Conservation (phyloP, 192 early-diverging fungal genomes). For the Coemansia sp. region DNA sequence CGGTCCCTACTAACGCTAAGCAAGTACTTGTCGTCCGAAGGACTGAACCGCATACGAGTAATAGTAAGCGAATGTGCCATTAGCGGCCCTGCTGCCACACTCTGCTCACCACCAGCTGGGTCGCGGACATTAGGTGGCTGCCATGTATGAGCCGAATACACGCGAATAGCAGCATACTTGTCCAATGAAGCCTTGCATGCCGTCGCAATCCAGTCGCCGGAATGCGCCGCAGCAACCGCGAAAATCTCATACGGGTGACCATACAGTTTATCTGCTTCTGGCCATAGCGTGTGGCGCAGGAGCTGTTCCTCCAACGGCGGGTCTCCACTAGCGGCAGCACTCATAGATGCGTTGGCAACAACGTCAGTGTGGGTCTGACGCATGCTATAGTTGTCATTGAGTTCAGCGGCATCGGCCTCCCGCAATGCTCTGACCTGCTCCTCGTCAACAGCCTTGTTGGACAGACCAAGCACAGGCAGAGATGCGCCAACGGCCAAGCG, state of each 20-base stretch:
- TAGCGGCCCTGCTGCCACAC: constrained; percentile 53
- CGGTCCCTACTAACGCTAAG: constrained; percentile 87
- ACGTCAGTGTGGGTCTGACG: constrained; percentile 63
- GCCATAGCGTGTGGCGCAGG: constrained; percentile 90
- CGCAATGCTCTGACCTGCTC: constrained; percentile 18
- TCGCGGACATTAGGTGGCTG: constrained; percentile 19
- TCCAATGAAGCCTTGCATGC: constrained; percentile 41
- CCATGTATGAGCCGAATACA: constrained; percentile 38
- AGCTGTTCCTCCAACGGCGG: constrained; percentile 92
- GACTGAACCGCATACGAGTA: constrained; percentile 80
- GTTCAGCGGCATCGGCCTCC: constrained; percentile 3
- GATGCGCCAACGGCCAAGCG: constrained; percentile 67
- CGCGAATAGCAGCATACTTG: constrained; percentile 40
- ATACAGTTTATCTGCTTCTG: constrained; percentile 94
- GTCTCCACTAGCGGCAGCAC: constrained; percentile 34
- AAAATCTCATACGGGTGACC: constrained; percentile 96
- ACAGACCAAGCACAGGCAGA: constrained; percentile 89
- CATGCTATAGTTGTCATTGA: constrained; percentile 60
- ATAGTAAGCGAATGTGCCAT: constrained; percentile 84
- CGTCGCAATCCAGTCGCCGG: constrained; percentile 73
- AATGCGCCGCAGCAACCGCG: constrained; percentile 69
- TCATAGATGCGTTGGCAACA: constrained; percentile 48
- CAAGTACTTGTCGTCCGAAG: constrained; percentile 61
- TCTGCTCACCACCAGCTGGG: not conserved
- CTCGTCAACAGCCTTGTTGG: constrained; percentile 89